Base-by-base conservation (phyloP, 495 filamentous ascomycete genomes). In the Haplographium delicatum region DNA sequence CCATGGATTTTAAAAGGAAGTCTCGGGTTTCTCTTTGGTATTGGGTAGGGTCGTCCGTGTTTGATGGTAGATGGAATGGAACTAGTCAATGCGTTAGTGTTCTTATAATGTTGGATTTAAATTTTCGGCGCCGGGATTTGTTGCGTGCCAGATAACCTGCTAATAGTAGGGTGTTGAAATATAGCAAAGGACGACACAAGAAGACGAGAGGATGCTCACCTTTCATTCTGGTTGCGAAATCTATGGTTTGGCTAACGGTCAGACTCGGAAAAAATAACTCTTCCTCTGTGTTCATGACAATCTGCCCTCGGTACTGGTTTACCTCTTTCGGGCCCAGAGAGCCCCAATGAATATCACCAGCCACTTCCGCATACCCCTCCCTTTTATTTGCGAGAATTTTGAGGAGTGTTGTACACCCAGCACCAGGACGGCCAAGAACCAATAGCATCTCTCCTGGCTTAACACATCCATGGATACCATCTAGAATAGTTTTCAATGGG, bases 391-490 rank as follows among this genome's bases (percentile, higher is more conserved):
- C 79, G 53, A 96, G 85, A 19, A 83, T 78, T 63, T 93, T 94
- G 18, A 96, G 70, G 57, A 95, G 91, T 0, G 89, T 89, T 0
- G 90, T 90, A 63, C 90, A 96, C 27, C 90, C 90, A 7, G 82
- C 84, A 0, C 90, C 91, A 0, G 91, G 91, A 45, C 86, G 78
- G 9, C 91, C 90, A 16, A 96, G 73, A 8, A 96, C 91, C 16
- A 96, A 69, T 1, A 94, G 74, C 90, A 95, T 95, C 65, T 96
- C 90, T 13, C 91, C 91, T 0, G 86, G 82, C 54, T 83, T 82
- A 26, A 76, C 68, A 44, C 82, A 69, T 26, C 82, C 82, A 5
- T 68, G 64, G 58, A 80, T 83, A 19, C 72, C 66, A n/a, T 72
- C 65, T 24, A 79, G 31, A 15, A 79, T 77, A 3, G 64, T 68